Evolutionary conservation across 345 rosid species (phyloP), one percentile per base, ranked within the genome.

Genomic region (Melaleuca quinquenervia): DNA sequence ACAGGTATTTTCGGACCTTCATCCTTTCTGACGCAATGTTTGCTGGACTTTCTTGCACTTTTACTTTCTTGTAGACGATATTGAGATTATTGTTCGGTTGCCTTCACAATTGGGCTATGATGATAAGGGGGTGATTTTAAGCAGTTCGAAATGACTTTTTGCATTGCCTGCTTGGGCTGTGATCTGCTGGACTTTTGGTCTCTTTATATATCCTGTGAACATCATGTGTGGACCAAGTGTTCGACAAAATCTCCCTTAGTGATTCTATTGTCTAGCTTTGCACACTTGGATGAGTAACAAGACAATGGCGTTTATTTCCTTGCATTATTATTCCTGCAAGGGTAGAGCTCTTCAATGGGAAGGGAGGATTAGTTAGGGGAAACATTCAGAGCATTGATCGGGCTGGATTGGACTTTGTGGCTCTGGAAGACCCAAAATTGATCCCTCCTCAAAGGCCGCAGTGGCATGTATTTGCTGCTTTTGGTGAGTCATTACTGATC

Each of bases 261-360:
- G 14, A 14, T 62, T 29, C 29, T 62, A 29, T 62, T 7, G 1
- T 62, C 75, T 62, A 29, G 75, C 11, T 62, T 62, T 29, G 75
- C 15, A 14, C 52, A 51, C 52, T 51, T 51, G 3, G 8, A 53
- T 53, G 10, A 15, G 18, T 51, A 51, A 6, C 75, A 15, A 20
- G 53, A 56, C 53, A 70, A 62, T 48, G 52, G 27, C 50, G 53
- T 27, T 16, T 55, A 50, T 21, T 41, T 60, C 3, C 84, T 78
- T 88, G 48, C 62, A 6, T 56, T 84, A 6, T 54, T 90, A 87
- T 83, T 44, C 50, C 83, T 91, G 90, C 88, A 93, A 96, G 97
- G 96, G 91, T 95, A 91, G 96, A 94, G 93, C 98, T 97, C 88
- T 97, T 97, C 89, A 92, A 96, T 90, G 98, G 99, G 80, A 97